These are phyloP conservation scores for Trichophyton equinum DNA, from an alignment of 2,329 filamentous ascomycete genomes.

Conservation along the genomic window DNA sequence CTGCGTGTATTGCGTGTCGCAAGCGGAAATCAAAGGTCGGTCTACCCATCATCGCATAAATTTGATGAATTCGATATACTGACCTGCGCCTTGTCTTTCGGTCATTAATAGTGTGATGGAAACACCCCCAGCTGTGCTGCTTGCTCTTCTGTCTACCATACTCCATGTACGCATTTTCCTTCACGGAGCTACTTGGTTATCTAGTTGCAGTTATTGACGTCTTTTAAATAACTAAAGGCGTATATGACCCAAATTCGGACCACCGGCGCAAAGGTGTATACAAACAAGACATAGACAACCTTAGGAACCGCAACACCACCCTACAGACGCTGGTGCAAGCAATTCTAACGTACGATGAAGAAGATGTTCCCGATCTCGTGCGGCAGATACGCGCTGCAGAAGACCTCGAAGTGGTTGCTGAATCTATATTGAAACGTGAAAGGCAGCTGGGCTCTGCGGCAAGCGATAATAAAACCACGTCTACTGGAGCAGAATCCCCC, in stretches of 20 bases:
- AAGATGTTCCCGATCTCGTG: constrained; percentile 72
- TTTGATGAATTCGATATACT: not conserved
- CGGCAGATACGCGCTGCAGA: constrained; percentile 79
- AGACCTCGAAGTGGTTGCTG: constrained; percentile 52
- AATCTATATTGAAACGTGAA: constrained; percentile 44
- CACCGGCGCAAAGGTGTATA: constrained; percentile 95
- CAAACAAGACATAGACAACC: constrained; percentile 77
- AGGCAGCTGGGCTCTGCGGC: constrained; percentile 32
- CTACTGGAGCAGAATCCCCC: constrained; percentile 27
- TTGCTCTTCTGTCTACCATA: constrained; percentile 78
- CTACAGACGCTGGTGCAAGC: constrained; percentile 87
- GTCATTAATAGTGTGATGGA: constrained; percentile 57
- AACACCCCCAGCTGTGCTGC: constrained; percentile 84
- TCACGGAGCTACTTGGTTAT: too few species aligned
- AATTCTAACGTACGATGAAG: constrained; percentile 79
- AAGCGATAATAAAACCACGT: constrained; percentile 19
- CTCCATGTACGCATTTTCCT: constrained; percentile 23
- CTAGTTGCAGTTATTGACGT: not conserved
- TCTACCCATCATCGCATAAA: not conserved
- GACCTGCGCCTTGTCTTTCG: not conserved
- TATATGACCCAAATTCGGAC: constrained; percentile 94
- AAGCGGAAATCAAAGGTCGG: constrained; percentile 60
- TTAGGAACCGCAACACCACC: constrained; percentile 77
- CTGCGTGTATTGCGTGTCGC: constrained; percentile 70
- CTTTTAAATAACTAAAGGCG: constrained; percentile 39